phyloP scores from a whole-genome alignment of 2,329 filamentous ascomycete species.

The Lecanoromycetidae sp. region DNA sequence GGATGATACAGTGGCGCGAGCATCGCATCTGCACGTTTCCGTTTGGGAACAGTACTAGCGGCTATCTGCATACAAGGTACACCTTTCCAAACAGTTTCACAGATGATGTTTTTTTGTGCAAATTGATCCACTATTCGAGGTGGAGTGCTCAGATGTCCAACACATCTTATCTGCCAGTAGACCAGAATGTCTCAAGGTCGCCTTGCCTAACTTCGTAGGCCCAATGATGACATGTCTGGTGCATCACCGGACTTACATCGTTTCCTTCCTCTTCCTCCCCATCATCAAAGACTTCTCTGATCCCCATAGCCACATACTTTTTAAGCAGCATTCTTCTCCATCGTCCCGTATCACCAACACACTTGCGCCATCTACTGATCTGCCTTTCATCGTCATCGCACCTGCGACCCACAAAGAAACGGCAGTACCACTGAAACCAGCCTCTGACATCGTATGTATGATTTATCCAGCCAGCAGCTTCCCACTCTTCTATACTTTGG shows the following conservation, averaged over 20 bases:
- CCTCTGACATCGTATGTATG: slow-evolving; percentile 42
- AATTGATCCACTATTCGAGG: too few species aligned
- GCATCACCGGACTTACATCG: slow-evolving; percentile 43
- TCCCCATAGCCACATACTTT: slow-evolving; percentile 38
- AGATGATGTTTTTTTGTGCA: too few species aligned
- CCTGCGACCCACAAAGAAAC: slow-evolving; percentile 40
- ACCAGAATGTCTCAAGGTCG: slow-evolving; percentile 12
- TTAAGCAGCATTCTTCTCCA: slow-evolving; percentile 42
- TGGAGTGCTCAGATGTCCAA: too few species aligned
- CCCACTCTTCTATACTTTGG: slow-evolving; percentile 45
- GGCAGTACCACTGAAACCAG: slow-evolving; percentile 47
- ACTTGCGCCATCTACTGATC: slow-evolving; percentile 40
- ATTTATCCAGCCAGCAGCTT: slow-evolving; percentile 43
- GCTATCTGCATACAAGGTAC: slow-evolving; percentile 10
- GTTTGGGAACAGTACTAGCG: neutral
- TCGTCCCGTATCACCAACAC: slow-evolving; percentile 40
- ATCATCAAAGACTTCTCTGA: slow-evolving; percentile 38
- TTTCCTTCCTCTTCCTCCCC: slow-evolving; percentile 26
- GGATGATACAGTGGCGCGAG: neutral
- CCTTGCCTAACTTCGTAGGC: slow-evolving; percentile 22
- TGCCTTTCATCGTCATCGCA: slow-evolving; percentile 43
- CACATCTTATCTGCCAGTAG: neutral
- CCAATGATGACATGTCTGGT: slow-evolving; percentile 48
- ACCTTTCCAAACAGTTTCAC: too few species aligned
- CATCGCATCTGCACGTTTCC: neutral